Evolutionary conservation across 2,329 filamentous ascomycete species (phyloP).

Genomic region (Corynespora cassiicola): DNA sequence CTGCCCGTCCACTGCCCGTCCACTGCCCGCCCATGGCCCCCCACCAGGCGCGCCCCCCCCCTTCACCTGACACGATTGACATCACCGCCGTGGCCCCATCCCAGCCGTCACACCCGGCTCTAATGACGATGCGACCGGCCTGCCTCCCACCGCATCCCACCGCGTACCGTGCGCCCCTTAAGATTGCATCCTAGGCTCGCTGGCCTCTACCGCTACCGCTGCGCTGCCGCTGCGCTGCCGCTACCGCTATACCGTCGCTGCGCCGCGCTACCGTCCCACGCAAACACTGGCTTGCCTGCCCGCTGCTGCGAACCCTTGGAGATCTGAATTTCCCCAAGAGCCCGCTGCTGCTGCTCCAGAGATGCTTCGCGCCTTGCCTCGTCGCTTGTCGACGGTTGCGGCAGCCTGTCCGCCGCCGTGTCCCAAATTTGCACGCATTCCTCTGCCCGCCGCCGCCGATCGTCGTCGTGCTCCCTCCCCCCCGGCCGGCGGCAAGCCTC

Average conservation of each 20-base stretch:
- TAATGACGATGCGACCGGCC: constrained; percentile 3
- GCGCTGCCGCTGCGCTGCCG: not conserved
- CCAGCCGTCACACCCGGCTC: constrained; percentile 8
- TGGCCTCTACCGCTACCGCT: too few relatives aligned
- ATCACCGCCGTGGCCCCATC: constrained; percentile 3
- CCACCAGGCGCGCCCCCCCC: constrained; percentile 6
- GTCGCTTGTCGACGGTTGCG: too few relatives aligned
- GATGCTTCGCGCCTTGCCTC: too few relatives aligned
- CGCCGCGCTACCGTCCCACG: not conserved
- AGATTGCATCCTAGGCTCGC: not conserved
- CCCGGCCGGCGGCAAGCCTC: constrained; percentile 13
- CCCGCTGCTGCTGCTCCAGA: too few relatives aligned
- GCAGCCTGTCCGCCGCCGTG: not conserved
- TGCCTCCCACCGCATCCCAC: too few relatives aligned
- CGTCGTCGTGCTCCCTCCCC: constrained; percentile 25
- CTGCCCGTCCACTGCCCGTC: not conserved
- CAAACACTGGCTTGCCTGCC: too few relatives aligned
- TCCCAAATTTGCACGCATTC: not conserved
- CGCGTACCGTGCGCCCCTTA: too few relatives aligned
- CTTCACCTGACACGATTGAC: constrained; percentile 11
- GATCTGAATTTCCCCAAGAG: too few relatives aligned
- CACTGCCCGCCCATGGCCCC: constrained; percentile 7
- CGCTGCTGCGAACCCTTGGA: too few relatives aligned
- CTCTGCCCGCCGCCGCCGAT: constrained; percentile 21
- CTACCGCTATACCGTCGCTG: not conserved